phyloP scores from a whole-genome alignment of 2,329 filamentous ascomycete genomes.

The Ophiostoma himal-ulmi region DNA sequence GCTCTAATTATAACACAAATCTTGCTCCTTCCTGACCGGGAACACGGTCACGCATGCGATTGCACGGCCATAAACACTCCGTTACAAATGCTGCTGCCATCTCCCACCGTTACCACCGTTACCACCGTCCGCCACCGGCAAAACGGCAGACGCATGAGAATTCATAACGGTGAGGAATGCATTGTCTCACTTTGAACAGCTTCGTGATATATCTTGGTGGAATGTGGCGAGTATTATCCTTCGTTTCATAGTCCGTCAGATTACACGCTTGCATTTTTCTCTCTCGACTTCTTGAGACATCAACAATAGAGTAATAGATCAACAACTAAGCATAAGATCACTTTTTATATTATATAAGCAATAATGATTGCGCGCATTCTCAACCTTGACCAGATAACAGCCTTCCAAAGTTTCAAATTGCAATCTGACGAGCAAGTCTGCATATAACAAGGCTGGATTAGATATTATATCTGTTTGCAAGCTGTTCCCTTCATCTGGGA shows the following conservation, averaged over 20 bases:
- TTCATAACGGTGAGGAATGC: neutral
- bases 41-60: neutral
- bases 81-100: neutral
- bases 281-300: neutral
- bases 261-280: neutral
- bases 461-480: neutral
- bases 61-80: neutral
- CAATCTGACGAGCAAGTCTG: neutral
- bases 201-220: neutral
- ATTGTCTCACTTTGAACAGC: neutral
- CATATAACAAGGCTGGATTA: neutral
- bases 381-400: neutral
- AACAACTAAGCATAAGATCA: neutral
- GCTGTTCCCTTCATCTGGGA: neutral
- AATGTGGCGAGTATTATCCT: neutral
- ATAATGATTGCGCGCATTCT: neutral
- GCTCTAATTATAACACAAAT: too few relatives aligned
- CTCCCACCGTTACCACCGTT: neutral
- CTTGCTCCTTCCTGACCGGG: neutral
- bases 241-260: conserved; percentile 7
- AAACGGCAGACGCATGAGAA: neutral
- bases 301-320: neutral
- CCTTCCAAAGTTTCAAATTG: too few relatives aligned
- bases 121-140: neutral
- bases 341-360: too few relatives aligned